Conservation (phyloP, 108 stramenopile species). For the Pseudonitzschia multiseries region DNA sequence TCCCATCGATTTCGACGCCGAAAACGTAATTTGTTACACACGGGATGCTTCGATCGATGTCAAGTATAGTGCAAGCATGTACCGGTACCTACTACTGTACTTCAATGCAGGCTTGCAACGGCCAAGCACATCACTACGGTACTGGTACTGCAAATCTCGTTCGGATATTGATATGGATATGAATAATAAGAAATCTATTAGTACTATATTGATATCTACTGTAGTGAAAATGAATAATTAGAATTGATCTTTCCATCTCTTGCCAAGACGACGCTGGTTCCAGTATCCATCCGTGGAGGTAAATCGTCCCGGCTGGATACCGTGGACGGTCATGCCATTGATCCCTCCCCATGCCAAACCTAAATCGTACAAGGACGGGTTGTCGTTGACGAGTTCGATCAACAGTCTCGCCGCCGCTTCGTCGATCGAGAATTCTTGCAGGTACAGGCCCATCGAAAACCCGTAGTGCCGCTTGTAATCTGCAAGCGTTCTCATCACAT, state of each 20-base stretch:
- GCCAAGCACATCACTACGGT: no score
- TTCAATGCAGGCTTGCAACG: no score
- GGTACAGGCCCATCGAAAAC: slow-evolving; percentile 77
- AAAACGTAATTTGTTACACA: no score
- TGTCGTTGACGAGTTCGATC: slow-evolving; percentile 64
- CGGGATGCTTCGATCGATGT: no score
- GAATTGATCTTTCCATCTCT: slow-evolving; percentile 13
- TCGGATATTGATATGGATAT: no score
- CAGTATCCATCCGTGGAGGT: slow-evolving; percentile 82
- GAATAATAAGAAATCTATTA: background rate
- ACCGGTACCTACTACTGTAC: no score
- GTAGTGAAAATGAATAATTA: no score
- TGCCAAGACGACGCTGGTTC: slow-evolving; percentile 53
- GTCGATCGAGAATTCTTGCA: slow-evolving; percentile 87
- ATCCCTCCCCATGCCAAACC: slow-evolving; percentile 88
- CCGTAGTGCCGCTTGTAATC: slow-evolving; percentile 68
- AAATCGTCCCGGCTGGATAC: slow-evolving; percentile 79
- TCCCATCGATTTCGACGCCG: no score
- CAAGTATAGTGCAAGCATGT: no score
- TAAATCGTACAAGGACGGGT: slow-evolving; percentile 62
- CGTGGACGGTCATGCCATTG: slow-evolving; percentile 76
- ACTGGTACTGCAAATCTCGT: no score
- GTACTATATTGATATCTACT: no score
- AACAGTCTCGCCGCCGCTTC: slow-evolving; percentile 67
- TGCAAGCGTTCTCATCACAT: slow-evolving; percentile 54